Evolutionary conservation across 768 basidiomycete genomes (phyloP), one percentile per base, ranked within the genome.

Genomic region (Hygrocybe punicea): DNA sequence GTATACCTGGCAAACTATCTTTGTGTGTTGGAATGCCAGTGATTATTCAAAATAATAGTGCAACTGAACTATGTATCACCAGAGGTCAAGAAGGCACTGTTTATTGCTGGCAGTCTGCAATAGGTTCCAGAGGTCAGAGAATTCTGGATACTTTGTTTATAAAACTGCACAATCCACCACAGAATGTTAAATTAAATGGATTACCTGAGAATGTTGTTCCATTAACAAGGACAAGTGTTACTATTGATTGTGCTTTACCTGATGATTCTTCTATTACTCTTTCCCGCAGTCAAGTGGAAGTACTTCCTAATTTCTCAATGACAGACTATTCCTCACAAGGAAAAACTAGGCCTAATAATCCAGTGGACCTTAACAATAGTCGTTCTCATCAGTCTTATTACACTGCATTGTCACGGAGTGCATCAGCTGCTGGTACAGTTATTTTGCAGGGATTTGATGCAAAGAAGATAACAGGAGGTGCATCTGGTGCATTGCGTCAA

Each of bases 1-100:
- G 62, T 50, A 56, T 67, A n/a, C 64, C 73, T 17, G 69, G 66
- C 2, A 69, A 71, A 40, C 57, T 78, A 1, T 59, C 63, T 0
- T 57, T 72, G 2, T 71, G 71, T 55, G 37, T 62, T 45, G 70
- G 69, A 4, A 57, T 72, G 57, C 70, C 71, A 51, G 61, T 73
- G 2, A 65, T 70, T 53, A 60, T 71, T 9, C 42, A 58, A 17
- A 58, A 61, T 47, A 72, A 72, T 62, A 54, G 61, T 39, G 67
- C 65, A 4, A 71, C 69, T 25, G 70, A 71, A 25, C 52, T 67
- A 4, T 67, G 69, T 47, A 69, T 71, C 2, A 72, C 71, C 17
- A 67, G 67, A 52, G 71, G 71, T 3, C 67, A 69, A 60, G 67
- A 71, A 55, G 71, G 56, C 2, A 46, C 42, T 40, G 66, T 73